These are phyloP conservation scores for Boletus edulis DNA, from an alignment of 768 basidiomycete species.

Conservation along the genomic window DNA sequence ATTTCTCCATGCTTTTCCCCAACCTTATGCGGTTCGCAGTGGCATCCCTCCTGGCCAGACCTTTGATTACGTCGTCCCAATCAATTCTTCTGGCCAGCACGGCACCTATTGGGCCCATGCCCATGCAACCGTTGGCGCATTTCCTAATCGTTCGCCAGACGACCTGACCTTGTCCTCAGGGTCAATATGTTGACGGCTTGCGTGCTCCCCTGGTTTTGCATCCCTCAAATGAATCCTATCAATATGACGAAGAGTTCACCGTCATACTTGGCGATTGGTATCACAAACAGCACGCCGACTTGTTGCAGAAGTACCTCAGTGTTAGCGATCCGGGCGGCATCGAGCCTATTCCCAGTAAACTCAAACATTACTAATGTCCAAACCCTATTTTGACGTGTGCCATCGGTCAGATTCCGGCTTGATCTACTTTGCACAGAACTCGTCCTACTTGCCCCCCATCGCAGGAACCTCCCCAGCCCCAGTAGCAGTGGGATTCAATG, in stretches of 20 bases:
- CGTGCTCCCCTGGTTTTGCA: conserved; percentile 82
- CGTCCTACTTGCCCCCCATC: conserved; percentile 63
- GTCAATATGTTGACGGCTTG: conserved; percentile 92
- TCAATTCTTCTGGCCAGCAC: conserved; percentile 64
- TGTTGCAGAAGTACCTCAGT: conserved; percentile 67
- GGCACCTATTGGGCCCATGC: conserved; percentile 84
- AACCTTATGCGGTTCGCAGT: conserved; percentile 33
- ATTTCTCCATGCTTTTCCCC: no score
- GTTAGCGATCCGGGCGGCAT: conserved; percentile 78
- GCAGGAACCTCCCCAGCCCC: conserved; percentile 43
- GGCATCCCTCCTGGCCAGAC: conserved; percentile 74
- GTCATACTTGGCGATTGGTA: conserved; percentile 93
- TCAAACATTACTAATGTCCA: background rate
- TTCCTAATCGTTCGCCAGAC: no score
- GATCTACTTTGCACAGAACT: conserved; percentile 81
- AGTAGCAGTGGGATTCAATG: conserved; percentile 78
- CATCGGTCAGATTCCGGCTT: conserved; percentile 60
- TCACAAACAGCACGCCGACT: conserved; percentile 64
- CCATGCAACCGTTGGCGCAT: conserved; percentile 44
- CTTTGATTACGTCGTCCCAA: conserved; percentile 70
- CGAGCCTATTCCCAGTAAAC: conserved; percentile 80
- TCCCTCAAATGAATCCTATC: conserved; percentile 61
- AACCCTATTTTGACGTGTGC: background rate
- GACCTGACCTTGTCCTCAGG: conserved; percentile 44
- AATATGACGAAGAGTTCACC: conserved; percentile 90